A percentile compares a stretch with the other conserved stretches of the same genome.
Evolutionary conservation across 495 filamentous ascomycete species (phyloP).

Genomic region (Articulospora tetracladia): DNA sequence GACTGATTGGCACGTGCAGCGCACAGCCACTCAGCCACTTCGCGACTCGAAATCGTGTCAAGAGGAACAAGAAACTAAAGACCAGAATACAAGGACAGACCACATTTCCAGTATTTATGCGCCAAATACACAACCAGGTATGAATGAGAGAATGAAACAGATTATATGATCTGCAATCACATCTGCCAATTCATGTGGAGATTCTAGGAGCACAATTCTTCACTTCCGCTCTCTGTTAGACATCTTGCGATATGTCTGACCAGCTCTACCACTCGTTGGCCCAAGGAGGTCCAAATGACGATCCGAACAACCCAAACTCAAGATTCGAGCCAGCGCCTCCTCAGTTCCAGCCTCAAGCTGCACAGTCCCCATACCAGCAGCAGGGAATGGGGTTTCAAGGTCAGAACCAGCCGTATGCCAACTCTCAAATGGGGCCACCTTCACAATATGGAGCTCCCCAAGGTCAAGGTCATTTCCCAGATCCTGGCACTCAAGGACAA

Average conservation of each 20-base stretch:
- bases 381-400: conserved; percentile 26
- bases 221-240: neutral
- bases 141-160: neutral
- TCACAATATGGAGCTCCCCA: conserved; percentile 28
- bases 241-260: conserved; percentile 57
- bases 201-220: neutral
- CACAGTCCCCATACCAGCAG: conserved; percentile 60
- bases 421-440: conserved; percentile 19
- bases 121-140: neutral
- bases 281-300: conserved; percentile 51
- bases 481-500: conserved; percentile 24
- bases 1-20: neutral
- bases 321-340: conserved; percentile 49
- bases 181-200: neutral
- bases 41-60: conserved; percentile 22
- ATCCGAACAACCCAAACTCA: conserved; percentile 59
- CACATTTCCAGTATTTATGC: neutral
- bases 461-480: conserved; percentile 27
- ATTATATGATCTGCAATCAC: neutral
- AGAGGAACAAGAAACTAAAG: conserved; percentile 3
- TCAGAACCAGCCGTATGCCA: conserved; percentile 28
- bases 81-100: neutral
- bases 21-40: neutral
- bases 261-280: conserved; percentile 73
- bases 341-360: conserved; percentile 42